Evolutionary conservation across 2,329 filamentous ascomycete species (phyloP).

Genomic region (Sarocladiaceae sp.): DNA sequence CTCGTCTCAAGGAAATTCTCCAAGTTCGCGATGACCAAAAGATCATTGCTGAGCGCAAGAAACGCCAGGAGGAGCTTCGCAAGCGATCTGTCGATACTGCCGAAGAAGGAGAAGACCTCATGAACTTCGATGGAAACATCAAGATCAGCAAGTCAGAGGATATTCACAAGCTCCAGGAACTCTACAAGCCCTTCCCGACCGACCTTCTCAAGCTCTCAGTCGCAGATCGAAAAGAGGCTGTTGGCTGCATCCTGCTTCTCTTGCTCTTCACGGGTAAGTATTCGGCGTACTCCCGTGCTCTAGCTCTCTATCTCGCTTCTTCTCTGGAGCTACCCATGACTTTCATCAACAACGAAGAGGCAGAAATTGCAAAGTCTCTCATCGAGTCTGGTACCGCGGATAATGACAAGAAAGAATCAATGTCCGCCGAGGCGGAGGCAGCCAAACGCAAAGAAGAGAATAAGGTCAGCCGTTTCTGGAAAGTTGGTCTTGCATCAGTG

Average conservation of each 20-base stretch:
- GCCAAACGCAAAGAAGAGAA: conserved; percentile 70
- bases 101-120: conserved; percentile 32
- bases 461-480: conserved; percentile 72
- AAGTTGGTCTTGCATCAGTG: conserved; percentile 83
- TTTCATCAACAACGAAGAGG: conserved; percentile 65
- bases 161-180: conserved; percentile 40
- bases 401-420: conserved; percentile 36
- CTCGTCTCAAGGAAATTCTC: conserved; percentile 65
- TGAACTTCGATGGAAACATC: conserved; percentile 32
- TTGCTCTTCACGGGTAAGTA: conserved; percentile 71
- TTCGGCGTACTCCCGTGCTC: conserved; percentile 65
- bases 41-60: conserved; percentile 41
- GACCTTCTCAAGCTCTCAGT: conserved; percentile 53
- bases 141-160: conserved; percentile 31
- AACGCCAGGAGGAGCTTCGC: conserved; percentile 38
- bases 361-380: conserved; percentile 70
- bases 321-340: conserved; percentile 59
- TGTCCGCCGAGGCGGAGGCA: conserved; percentile 74
- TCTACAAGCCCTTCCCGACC: conserved; percentile 51
- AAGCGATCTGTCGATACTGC: conserved; percentile 29
- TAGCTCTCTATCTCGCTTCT: conserved; percentile 65
- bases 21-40: conserved; percentile 44
- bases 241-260: conserved; percentile 68
- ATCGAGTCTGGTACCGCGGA: conserved; percentile 56
- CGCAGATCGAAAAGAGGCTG: conserved; percentile 56